phyloP scores from a whole-genome alignment of 164 flowering plant species.

The Vitis labrusca region DNA sequence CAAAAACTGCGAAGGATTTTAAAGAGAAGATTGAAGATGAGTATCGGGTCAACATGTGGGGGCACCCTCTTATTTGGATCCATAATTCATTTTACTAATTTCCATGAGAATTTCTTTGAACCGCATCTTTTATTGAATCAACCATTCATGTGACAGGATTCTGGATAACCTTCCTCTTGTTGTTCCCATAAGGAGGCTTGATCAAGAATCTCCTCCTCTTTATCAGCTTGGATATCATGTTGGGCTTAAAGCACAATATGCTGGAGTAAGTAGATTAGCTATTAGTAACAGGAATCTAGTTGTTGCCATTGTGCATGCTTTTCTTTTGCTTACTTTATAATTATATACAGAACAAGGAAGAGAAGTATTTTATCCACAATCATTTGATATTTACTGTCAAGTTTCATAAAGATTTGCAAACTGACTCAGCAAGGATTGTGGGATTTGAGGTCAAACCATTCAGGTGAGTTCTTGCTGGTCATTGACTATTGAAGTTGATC shows the following conservation, averaged over 20 bases:
- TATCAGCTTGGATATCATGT: constrained; percentile 84
- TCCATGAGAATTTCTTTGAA: neutral
- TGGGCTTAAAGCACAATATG: constrained; percentile 77
- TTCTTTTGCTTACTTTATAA: constrained; percentile 1
- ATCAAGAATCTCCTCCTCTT: constrained; percentile 56
- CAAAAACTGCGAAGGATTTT: constrained; percentile 56
- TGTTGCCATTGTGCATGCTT: neutral
- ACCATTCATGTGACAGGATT: constrained; percentile 54
- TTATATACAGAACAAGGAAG: constrained; percentile 69
- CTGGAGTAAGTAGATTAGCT: constrained; percentile 49
- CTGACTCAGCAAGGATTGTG: constrained; percentile 84
- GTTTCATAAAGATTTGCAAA: constrained; percentile 69
- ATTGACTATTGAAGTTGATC: neutral
- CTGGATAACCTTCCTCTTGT: constrained; percentile 94
- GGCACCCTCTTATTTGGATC: constrained; percentile 10
- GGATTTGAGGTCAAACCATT: constrained; percentile 97
- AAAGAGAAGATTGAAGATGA: constrained; percentile 79
- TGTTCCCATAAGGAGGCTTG: constrained; percentile 61
- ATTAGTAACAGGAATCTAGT: neutral
- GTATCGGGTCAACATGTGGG: constrained; percentile 71
- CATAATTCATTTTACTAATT: neutral
- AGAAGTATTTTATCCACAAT: constrained; percentile 81
- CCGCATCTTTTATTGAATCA: constrained; percentile 4
- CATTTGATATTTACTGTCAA: constrained; percentile 83
- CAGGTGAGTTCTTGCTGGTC: constrained; percentile 48